These are phyloP conservation scores for Cucurbita maxima DNA, from an alignment of 306 rosid genomes.

Conservation along the genomic window DNA sequence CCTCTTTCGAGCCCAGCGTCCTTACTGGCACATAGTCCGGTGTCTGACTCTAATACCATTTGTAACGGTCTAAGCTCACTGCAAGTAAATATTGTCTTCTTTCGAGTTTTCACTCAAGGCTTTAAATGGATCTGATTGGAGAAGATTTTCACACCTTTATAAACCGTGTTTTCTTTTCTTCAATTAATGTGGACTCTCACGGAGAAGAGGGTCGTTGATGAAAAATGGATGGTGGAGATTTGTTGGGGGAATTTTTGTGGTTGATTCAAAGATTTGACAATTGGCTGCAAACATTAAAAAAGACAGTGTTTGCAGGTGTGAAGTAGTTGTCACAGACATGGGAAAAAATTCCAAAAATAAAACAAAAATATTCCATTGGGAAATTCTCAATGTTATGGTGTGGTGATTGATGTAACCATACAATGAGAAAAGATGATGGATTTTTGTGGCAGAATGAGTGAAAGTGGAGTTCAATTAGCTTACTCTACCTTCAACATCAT, in stretches of 20 bases:
- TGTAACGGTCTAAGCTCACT: too few relatives aligned
- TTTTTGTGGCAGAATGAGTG: constrained; percentile 3
- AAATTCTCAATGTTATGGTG: constrained; percentile 1
- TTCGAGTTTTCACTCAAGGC: too few relatives aligned
- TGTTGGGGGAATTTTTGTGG: not conserved
- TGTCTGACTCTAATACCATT: too few relatives aligned
- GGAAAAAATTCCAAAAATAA: not conserved
- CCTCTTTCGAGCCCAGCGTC: too few relatives aligned
- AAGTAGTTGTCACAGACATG: constrained; percentile 1
- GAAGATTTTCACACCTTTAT: too few relatives aligned
- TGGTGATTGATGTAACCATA: constrained; percentile 3
- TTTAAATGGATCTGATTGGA: too few relatives aligned
- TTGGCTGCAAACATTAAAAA: constrained; percentile 1
- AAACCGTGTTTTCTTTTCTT: too few relatives aligned
- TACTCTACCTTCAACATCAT: not conserved
- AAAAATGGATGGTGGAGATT: constrained; percentile 3
- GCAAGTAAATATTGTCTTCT: too few relatives aligned
- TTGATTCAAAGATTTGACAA: constrained; percentile 6
- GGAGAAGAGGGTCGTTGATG: not conserved
- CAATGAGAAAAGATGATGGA: not conserved
- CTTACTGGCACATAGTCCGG: too few relatives aligned
- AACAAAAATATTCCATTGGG: constrained; percentile 5
- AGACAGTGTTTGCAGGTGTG: constrained; percentile 2
- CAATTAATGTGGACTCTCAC: too few relatives aligned
- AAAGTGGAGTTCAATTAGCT: constrained; percentile 5